These are phyloP conservation scores for Monosporascus cannonballus DNA, from an alignment of 2,329 filamentous ascomycete species.

Conservation along the genomic window DNA sequence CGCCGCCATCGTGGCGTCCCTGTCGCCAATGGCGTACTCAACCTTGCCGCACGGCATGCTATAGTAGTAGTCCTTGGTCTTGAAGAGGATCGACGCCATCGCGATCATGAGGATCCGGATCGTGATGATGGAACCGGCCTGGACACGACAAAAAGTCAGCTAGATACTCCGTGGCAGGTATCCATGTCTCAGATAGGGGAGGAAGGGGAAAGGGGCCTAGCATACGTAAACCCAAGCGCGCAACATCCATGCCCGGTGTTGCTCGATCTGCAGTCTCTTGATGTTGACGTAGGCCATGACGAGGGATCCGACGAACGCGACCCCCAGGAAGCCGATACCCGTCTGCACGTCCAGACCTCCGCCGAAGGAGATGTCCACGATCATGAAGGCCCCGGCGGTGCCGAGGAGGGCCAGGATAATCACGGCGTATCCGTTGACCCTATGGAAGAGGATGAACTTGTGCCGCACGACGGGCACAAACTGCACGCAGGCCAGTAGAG, in stretches of 20 bases:
- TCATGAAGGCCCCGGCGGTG: slow-evolving; percentile 47
- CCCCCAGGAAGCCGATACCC: slow-evolving; percentile 34
- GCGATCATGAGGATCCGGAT: neutral
- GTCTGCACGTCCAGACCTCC: slow-evolving; percentile 44
- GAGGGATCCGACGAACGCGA: slow-evolving; percentile 38
- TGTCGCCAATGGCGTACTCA: slow-evolving; percentile 29
- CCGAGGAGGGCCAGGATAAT: slow-evolving; percentile 39
- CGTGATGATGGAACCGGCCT: neutral
- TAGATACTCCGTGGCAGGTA: neutral
- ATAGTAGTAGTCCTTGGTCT: slow-evolving; percentile 18
- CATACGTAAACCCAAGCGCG: slow-evolving; percentile 41
- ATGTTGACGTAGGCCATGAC: slow-evolving; percentile 49
- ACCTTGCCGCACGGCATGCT: slow-evolving; percentile 42
- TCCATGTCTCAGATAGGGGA: neutral
- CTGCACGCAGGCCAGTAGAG: slow-evolving; percentile 39
- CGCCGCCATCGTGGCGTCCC: slow-evolving; percentile 18
- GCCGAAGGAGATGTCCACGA: slow-evolving; percentile 44
- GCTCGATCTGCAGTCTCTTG: slow-evolving; percentile 54
- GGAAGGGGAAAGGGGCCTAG: neutral
- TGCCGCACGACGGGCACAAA: slow-evolving; percentile 43
- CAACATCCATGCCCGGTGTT: slow-evolving; percentile 59
- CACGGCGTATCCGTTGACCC: slow-evolving; percentile 52
- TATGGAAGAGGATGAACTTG: slow-evolving; percentile 46
- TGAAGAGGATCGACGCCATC: slow-evolving; percentile 7
- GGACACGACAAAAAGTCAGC: too few relatives aligned